These are phyloP conservation scores for Annona cherimola DNA, from an alignment of 164 flowering plant species.

Conservation along the genomic window DNA sequence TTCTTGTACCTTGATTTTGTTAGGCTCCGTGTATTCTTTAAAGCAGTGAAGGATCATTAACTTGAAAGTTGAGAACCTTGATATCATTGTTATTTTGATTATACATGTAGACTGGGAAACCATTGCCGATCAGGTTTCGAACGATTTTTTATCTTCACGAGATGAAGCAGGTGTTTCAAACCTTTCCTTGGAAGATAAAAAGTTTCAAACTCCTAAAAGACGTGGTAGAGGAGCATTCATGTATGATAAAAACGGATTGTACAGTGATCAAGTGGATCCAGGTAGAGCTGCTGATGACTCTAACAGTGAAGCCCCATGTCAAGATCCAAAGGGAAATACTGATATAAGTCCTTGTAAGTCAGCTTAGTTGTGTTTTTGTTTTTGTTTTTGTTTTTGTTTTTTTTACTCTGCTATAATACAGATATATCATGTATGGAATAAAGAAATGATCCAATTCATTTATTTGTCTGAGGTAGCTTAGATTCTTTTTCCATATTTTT, in stretches of 20 bases:
- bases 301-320: constrained; percentile 26
- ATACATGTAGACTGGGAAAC: constrained; percentile 81
- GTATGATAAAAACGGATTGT: constrained; percentile 48
- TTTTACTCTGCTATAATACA: not conserved
- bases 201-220: constrained; percentile 40
- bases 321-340: constrained; percentile 17
- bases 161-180: constrained; percentile 36
- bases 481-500: not conserved
- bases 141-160: constrained; percentile 39
- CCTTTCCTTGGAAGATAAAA: constrained; percentile 42
- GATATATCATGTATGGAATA: no score
- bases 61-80: not conserved
- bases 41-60: not conserved
- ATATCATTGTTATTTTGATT: not conserved
- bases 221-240: constrained; percentile 91
- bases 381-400: not conserved
- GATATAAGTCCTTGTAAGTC: constrained; percentile 42
- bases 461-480: not conserved
- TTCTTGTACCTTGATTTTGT: not conserved
- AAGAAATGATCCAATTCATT: no score
- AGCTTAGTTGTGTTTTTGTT: not conserved
- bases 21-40: not conserved
- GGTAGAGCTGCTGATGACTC: constrained; percentile 19
- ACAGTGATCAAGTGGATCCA: constrained; percentile 53
- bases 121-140: constrained; percentile 60